These are phyloP conservation scores for Epithele typhae DNA, from an alignment of 768 basidiomycete genomes.

Conservation along the genomic window DNA sequence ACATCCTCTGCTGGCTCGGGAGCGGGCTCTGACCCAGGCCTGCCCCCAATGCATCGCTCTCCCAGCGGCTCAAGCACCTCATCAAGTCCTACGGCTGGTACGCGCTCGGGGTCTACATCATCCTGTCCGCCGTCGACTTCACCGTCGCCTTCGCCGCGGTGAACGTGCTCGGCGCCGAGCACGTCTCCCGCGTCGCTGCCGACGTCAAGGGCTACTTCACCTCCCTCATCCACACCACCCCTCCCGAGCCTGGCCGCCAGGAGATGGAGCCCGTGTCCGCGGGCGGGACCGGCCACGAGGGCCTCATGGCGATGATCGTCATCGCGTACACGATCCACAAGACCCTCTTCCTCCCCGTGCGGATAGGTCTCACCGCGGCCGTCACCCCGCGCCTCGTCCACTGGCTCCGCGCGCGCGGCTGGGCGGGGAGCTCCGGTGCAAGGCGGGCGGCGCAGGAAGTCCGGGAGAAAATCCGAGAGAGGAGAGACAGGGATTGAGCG, in stretches of 20 bases:
- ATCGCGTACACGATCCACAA: slow-evolving; percentile 97
- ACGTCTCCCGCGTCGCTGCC: slow-evolving; percentile 67
- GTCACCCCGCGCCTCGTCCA: slow-evolving; percentile 82
- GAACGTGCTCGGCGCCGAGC: slow-evolving; percentile 85
- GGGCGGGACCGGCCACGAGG: slow-evolving; percentile 49
- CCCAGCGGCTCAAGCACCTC: slow-evolving; percentile 73
- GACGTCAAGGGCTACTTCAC: slow-evolving; percentile 48
- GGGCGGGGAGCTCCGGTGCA: slow-evolving; percentile 73
- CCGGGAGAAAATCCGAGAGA: slow-evolving; percentile 31
- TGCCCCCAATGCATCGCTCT: slow-evolving; percentile 54
- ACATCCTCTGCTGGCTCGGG: slow-evolving; percentile 12
- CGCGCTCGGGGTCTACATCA: slow-evolving; percentile 84
- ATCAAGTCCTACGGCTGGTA: slow-evolving; percentile 95
- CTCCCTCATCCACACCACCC: slow-evolving; percentile 43
- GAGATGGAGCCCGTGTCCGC: slow-evolving; percentile 46
- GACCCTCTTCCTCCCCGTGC: slow-evolving; percentile 82
- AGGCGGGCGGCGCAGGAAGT: slow-evolving; percentile 52
- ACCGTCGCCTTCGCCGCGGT: slow-evolving; percentile 79
- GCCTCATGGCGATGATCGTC: slow-evolving; percentile 87
- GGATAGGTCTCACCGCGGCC: slow-evolving; percentile 85
- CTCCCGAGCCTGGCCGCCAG: slow-evolving; percentile 64
- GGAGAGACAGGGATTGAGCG: slow-evolving; percentile 31
- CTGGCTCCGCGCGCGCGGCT: slow-evolving; percentile 78
- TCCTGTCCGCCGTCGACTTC: slow-evolving; percentile 77
- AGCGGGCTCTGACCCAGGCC: not conserved